These are phyloP conservation scores for Plasmodium blacklocki DNA, from an alignment of 169 alveolate species.

Conservation along the genomic window DNA sequence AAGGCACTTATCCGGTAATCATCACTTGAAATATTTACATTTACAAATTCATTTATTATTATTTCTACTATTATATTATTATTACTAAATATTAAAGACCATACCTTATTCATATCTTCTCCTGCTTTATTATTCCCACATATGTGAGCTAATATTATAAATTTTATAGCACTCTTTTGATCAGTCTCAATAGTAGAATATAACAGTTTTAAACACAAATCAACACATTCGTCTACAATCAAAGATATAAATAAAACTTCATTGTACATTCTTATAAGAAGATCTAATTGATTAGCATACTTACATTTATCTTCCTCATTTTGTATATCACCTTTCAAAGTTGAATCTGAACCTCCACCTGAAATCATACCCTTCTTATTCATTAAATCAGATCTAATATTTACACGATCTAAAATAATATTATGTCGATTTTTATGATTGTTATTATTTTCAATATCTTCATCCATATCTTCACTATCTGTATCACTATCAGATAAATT, in stretches of 20 bases:
- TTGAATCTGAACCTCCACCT: not conserved
- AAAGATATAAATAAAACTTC: constrained; percentile 61
- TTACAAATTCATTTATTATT: constrained; percentile 80
- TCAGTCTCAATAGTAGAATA: constrained; percentile 85
- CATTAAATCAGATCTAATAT: too few species aligned
- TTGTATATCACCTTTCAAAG: not conserved
- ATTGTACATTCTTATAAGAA: constrained; percentile 56
- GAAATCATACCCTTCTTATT: not conserved
- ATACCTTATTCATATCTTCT: constrained; percentile 79
- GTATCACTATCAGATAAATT: constrained; percentile 68
- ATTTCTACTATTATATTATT: constrained; percentile 83
- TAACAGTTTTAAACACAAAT: constrained; percentile 52
- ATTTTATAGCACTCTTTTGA: constrained; percentile 82
- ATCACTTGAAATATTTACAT: constrained; percentile 59
- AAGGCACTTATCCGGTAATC: constrained; percentile 72
- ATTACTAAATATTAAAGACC: constrained; percentile 87
- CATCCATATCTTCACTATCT: constrained; percentile 5
- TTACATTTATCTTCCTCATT: not conserved
- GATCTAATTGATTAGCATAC: constrained; percentile 29
- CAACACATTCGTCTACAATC: constrained; percentile 69
- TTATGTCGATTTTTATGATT: not conserved
- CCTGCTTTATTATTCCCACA: constrained; percentile 81
- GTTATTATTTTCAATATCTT: not conserved
- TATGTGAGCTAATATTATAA: constrained; percentile 80
- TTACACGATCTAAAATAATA: not conserved